Evolutionary conservation across 2,329 filamentous ascomycete species (phyloP).

Genomic region (Aspergillus ustus): DNA sequence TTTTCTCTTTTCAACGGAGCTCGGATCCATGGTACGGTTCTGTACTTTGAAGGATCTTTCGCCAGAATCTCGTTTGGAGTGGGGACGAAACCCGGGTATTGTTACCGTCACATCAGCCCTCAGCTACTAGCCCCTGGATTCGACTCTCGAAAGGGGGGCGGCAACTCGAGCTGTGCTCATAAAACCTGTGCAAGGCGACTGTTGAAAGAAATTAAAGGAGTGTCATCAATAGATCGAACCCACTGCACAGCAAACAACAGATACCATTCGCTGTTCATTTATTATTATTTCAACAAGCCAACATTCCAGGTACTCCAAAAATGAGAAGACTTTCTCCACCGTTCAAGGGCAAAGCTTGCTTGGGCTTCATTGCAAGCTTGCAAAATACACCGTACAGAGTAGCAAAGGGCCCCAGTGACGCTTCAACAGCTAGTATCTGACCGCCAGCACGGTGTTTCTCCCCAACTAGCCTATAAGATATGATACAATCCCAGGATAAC

Average conservation of each 20-base stretch:
- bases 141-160: background rate
- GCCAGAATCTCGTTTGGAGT: background rate
- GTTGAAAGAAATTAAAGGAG: slow-evolving; percentile 2
- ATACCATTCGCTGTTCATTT: slow-evolving; percentile 5
- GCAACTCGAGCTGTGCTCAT: background rate
- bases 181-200: slow-evolving; percentile 4
- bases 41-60: background rate
- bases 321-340: background rate
- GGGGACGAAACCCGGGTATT: slow-evolving; percentile 1
- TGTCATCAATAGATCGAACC: background rate
- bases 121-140: slow-evolving; percentile 19
- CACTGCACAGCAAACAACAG: background rate
- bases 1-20: background rate
- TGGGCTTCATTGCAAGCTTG: background rate
- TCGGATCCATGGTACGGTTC: slow-evolving; percentile 12
- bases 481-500: background rate
- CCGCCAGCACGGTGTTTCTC: no score
- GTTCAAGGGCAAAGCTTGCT: background rate
- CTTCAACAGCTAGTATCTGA: background rate
- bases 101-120: slow-evolving; percentile 9
- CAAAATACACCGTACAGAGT: background rate
- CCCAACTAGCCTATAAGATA: background rate
- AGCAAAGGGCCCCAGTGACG: background rate
- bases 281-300: no score
- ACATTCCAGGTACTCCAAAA: background rate